Evolutionary conservation across 352 stramenopile genomes (phyloP).

Genomic region (Saprolegnia diclina): DNA sequence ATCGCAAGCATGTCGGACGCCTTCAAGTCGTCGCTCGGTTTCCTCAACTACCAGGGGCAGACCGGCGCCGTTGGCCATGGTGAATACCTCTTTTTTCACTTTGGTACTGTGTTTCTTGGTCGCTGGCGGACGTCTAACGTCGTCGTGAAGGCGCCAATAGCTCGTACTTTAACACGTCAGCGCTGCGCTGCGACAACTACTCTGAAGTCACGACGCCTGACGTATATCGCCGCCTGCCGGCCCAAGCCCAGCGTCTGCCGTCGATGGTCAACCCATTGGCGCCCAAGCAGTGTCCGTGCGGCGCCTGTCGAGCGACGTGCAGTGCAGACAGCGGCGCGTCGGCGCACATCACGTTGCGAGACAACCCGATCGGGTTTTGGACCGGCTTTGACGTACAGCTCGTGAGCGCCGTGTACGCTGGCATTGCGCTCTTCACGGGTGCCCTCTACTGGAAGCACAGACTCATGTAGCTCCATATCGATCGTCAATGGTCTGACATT

Average conservation of each 20-base stretch:
- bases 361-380: conserved; percentile 63
- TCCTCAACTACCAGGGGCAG: conserved; percentile 87
- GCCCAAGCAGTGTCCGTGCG: conserved; percentile 70
- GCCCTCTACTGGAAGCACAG: conserved; percentile 34
- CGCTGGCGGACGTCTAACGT: conserved; percentile 31
- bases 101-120: conserved; percentile 36
- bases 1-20: conserved; percentile 63
- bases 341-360: conserved; percentile 43
- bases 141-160: conserved; percentile 1
- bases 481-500: too few species aligned
- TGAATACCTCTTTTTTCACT: conserved; percentile 79
- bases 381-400: conserved; percentile 58
- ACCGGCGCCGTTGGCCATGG: conserved; percentile 80
- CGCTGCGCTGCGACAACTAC: conserved; percentile 76
- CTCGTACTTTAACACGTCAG: conserved; percentile 33
- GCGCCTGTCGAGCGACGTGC: conserved; percentile 60
- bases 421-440: conserved; percentile 37
- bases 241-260: conserved; percentile 55
- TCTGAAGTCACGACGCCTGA: conserved; percentile 38
- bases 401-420: conserved; percentile 52
- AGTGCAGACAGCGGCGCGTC: conserved; percentile 33
- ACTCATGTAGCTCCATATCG: too few species aligned
- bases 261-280: conserved; percentile 49
- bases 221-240: conserved; percentile 39
- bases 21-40: conserved; percentile 80